phyloP scores from a whole-genome alignment of 2,329 filamentous ascomycete genomes.

The Blumeria graminis region DNA sequence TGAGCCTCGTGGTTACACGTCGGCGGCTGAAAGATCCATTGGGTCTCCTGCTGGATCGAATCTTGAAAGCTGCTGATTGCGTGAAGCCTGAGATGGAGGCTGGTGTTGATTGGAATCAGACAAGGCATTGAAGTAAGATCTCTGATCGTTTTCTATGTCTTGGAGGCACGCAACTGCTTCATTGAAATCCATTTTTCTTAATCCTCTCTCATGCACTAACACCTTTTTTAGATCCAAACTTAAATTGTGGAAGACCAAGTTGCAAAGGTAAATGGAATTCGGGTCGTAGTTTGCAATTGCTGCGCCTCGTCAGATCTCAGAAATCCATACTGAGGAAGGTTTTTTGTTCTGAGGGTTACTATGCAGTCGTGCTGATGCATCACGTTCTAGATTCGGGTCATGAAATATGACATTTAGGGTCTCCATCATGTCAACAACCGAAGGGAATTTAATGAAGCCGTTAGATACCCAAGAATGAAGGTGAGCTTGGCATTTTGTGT shows the following conservation, averaged over 20 bases:
- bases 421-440: background rate
- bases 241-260: background rate
- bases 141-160: no score
- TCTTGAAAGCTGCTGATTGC: no score
- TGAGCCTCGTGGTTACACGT: no score
- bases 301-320: background rate
- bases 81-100: no score
- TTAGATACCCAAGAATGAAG: background rate
- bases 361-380: background rate
- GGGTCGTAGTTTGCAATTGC: background rate
- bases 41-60: no score
- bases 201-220: background rate
- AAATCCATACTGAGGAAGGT: background rate
- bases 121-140: no score
- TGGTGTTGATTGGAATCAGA: no score
- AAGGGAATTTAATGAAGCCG: background rate
- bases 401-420: background rate
- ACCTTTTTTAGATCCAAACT: background rate
- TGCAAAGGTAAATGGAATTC: background rate
- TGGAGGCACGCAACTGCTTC: no score
- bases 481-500: background rate
- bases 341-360: background rate
- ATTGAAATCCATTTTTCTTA: no score
- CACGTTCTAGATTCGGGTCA: background rate
- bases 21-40: no score